Evolutionary conservation across 768 basidiomycete species (phyloP).

Genomic region (Boletus patriciae): DNA sequence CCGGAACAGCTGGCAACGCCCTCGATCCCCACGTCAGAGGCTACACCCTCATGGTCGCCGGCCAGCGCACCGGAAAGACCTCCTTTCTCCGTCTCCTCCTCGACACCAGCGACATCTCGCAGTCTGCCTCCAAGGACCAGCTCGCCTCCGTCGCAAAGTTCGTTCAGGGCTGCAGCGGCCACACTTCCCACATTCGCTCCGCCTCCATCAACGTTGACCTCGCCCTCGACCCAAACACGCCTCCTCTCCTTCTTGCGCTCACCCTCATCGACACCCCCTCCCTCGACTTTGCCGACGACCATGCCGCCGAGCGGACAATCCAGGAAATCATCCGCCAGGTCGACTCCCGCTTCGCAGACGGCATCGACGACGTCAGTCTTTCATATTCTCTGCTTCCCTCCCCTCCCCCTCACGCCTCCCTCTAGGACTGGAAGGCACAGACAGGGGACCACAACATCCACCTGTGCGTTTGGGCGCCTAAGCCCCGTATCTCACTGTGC

Average conservation of each 20-base stretch:
- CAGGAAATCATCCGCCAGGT: conserved; percentile 69
- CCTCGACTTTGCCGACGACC: conserved; percentile 69
- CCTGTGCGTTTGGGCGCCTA: conserved; percentile 56
- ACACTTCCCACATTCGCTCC: conserved; percentile 70
- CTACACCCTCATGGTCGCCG: conserved; percentile 79
- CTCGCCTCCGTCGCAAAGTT: conserved; percentile 79
- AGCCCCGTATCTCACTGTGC: conserved; percentile 14
- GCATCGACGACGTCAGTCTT: conserved; percentile 71
- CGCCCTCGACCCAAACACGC: conserved; percentile 48
- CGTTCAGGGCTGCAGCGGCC: conserved; percentile 69
- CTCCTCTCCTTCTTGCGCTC: conserved; percentile 55
- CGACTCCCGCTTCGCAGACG: conserved; percentile 71
- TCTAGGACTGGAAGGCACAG: conserved; percentile 69
- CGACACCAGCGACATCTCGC: conserved; percentile 72
- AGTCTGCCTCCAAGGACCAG: conserved; percentile 66
- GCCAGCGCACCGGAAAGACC: conserved; percentile 82
- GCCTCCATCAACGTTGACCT: conserved; percentile 71
- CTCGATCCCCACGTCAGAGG: conserved; percentile 34
- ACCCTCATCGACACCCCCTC: conserved; percentile 83
- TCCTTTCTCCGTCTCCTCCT: conserved; percentile 83
- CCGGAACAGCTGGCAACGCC: conserved; percentile 30
- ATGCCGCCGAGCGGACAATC: conserved; percentile 60
- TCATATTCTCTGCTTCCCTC: conserved; percentile 10
- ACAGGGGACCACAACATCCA: conserved; percentile 78
- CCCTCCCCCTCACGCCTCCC: conserved; percentile 22